Evolutionary conservation across 2,329 filamentous ascomycete genomes (phyloP), one percentile per base, ranked within the genome.

Genomic region (Fusarium sp.): DNA sequence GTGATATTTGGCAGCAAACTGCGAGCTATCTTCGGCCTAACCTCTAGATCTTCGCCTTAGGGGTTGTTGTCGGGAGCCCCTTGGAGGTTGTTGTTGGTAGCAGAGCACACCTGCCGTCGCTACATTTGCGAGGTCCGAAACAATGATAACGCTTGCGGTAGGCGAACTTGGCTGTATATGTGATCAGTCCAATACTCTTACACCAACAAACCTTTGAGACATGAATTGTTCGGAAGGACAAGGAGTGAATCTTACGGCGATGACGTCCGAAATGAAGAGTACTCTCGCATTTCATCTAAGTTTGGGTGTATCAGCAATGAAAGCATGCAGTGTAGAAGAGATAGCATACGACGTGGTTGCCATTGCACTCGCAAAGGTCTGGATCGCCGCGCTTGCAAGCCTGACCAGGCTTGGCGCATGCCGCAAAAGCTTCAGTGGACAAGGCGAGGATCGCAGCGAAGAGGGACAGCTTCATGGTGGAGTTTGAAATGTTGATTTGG

Each of bases 271-370:
- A 5, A 15, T 30, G 1, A 7, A 19, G 17, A 15, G 49, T 33
- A 13, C 15, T 23, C 3, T n/a, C 23, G 6, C 58, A 61, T 10
- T 22, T 40, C 40, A 61, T 33, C 58, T 61, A 8, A 4, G 9
- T 1, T 2, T 2, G 2, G 2, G 13, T 8, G 19, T 7, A 3
- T 61, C 2, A 61, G 46, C 4, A 11, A 6, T 15, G 2, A 2
- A 32, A 25, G n/a, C 7, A 15, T 6, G 6, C 1, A 1, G 1
- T 1, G 3, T 6, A 23, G 2, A 3, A 5, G 2, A 2, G 1
- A 10, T 9, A 9, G 11, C 56, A n/a, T 41, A 61, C 58, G 1
- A 44, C 45, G 17, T 54, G 25, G 0, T 27, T 37, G 2, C 46
- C 46, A 20, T 41, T 20, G 2, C 58, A 61, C 10, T 61, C n/a